Base-by-base conservation (phyloP, 495 filamentous ascomycete genomes). In the Annulohypoxylon stygium region DNA sequence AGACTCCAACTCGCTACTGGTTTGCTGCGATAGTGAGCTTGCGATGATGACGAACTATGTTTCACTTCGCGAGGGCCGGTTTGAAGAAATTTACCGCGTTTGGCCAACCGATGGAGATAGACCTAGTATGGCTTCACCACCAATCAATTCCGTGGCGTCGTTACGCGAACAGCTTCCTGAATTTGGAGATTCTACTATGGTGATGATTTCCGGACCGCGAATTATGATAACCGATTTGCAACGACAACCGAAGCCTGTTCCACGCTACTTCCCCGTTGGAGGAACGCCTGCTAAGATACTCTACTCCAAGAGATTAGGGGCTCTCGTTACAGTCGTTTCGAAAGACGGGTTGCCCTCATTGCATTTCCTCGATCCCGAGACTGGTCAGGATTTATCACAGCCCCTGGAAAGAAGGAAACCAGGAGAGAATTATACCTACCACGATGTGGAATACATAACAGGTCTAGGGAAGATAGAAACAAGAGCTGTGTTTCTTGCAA, bases 211-310 rank as follows among this genome's bases (percentile, higher is more conserved):
- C 1, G 86, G 84, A 0, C 45, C 81, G n/a, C 82, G 82, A 25
- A 70, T 90, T 2, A 70, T 89, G 26, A 73, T 90, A 12, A 81
- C 85, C 14, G 80, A 84, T n/a, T 62, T 91, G 20, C 81, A 86
- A 51, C 73, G 78, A 10, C 75, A 76, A 5, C 79, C 82, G 7
- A 84, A 85, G 51, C 79, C 84, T 0, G 83, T 90, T 7, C 87
- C 88, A 12, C 83, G 90, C 6, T 81, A 81, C 50, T 78, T 90
- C 0, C 77, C 77, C 0, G 71, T 89, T 5, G 63, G 67, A 9
- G 85, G 86, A 2, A 86, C 86, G 1, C 89, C 89, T 12, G 80
- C 79, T 4, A 86, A 84, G 43, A 69, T 91, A 0, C 64, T 90
- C 11, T 90, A 88, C 74, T 88, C 85, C 3, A 78, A 82, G 10